Evolutionary conservation across 768 basidiomycete genomes (phyloP).

Genomic region (Rhodotorula graminis): DNA sequence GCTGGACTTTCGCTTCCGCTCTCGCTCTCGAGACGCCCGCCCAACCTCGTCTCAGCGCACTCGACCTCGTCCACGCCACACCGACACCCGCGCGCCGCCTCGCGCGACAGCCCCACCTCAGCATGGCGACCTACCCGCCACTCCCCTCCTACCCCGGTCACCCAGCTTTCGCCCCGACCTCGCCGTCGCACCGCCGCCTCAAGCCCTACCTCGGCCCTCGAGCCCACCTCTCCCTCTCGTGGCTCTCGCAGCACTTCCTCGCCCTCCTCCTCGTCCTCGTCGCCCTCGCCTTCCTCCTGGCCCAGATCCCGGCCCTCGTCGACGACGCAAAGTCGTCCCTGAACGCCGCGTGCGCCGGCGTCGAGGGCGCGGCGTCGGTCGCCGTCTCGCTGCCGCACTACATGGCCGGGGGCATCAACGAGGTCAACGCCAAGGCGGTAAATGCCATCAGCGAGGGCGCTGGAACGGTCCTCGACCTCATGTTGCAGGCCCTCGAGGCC

Average conservation of each 20-base stretch:
- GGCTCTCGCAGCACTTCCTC: conserved; percentile 38
- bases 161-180: not conserved
- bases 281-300: conserved; percentile 27
- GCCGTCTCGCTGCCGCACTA: conserved; percentile 28
- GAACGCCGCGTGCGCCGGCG: conserved; percentile 10
- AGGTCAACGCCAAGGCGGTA: conserved; percentile 23
- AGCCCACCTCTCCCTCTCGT: conserved; percentile 35
- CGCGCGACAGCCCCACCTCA: not conserved
- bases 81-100: too few relatives aligned
- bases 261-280: conserved; percentile 36
- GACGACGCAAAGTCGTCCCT: conserved; percentile 18
- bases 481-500: conserved; percentile 17
- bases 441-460: conserved; percentile 17
- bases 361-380: conserved; percentile 32
- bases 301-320: conserved; percentile 17
- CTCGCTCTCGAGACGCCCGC: too few relatives aligned
- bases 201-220: conserved; percentile 34
- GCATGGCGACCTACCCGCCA: not conserved
- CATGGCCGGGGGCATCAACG: conserved; percentile 34
- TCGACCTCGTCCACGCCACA: not conserved
- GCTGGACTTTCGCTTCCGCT: not conserved
- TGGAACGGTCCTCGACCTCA: conserved; percentile 18
- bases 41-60: not conserved
- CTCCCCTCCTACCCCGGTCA: conserved; percentile 1
- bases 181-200: not conserved